phyloP scores from a whole-genome alignment of 768 basidiomycete species.

The Rhodotorula sphaerocarpa region DNA sequence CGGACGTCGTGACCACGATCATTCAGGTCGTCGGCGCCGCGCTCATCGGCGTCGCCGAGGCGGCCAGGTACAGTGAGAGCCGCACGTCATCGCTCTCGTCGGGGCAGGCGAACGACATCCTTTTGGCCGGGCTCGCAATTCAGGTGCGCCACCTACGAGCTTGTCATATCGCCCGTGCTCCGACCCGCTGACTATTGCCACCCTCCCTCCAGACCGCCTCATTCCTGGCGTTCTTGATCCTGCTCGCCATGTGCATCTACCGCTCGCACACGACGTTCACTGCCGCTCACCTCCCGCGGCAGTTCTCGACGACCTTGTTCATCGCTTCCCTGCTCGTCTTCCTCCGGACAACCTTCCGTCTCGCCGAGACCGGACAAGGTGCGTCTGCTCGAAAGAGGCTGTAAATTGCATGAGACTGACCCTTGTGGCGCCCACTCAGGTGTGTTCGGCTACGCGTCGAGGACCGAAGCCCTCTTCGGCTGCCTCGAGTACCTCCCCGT shows the following conservation, averaged over 20 bases:
- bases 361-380: conserved; percentile 43
- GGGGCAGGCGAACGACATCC: conserved; percentile 43
- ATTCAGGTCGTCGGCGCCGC: conserved; percentile 44
- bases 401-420: too few relatives aligned
- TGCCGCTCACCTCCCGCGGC: conserved; percentile 21
- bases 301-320: conserved; percentile 38
- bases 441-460: conserved; percentile 7
- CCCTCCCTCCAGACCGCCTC: conserved; percentile 22
- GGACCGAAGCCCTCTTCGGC: conserved; percentile 19
- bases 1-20: conserved; percentile 41
- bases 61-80: conserved; percentile 24
- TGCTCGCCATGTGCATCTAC: conserved; percentile 39
- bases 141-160: conserved; percentile 34
- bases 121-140: conserved; percentile 41
- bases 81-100: conserved; percentile 31
- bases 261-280: conserved; percentile 30
- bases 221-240: conserved; percentile 41
- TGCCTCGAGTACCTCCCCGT: conserved; percentile 28
- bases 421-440: too few relatives aligned
- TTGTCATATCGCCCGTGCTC: too few relatives aligned
- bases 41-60: conserved; percentile 43
- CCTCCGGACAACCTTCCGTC: conserved; percentile 42
- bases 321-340: conserved; percentile 41
- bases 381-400: too few relatives aligned
- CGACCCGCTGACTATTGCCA: neutral